A percentile compares a stretch with the other conserved stretches of the same genome.
phyloP scores from a whole-genome alignment of 1,284 basidiomycete genomes.

The Vanrija sp. region DNA sequence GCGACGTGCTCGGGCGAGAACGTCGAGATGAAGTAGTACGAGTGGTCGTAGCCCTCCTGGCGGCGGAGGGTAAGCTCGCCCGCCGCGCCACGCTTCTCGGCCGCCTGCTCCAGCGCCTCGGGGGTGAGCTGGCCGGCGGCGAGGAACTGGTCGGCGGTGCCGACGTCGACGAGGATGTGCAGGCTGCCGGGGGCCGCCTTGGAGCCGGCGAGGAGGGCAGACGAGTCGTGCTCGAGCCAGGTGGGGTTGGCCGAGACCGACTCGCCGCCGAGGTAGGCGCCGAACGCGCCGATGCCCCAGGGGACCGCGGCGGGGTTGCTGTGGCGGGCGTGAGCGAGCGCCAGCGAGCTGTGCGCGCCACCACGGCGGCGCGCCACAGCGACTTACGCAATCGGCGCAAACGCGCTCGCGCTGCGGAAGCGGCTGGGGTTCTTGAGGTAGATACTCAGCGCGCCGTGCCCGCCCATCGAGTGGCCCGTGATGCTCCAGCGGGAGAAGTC shows the following conservation, averaged over 20 bases:
- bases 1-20: conserved; percentile 58
- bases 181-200: conserved; percentile 58
- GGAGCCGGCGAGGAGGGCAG: conserved; percentile 65
- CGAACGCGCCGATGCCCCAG: conserved; percentile 92
- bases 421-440: conserved; percentile 69
- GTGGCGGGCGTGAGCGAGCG: not conserved
- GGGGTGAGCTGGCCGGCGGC: conserved; percentile 82
- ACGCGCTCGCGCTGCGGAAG: conserved; percentile 88
- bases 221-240: conserved; percentile 68
- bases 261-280: conserved; percentile 64
- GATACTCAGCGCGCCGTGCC: conserved; percentile 87
- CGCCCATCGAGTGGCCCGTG: conserved; percentile 89
- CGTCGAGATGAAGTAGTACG: conserved; percentile 77
- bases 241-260: conserved; percentile 53
- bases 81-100: conserved; percentile 53
- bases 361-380: not conserved
- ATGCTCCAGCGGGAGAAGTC: conserved; percentile 56
- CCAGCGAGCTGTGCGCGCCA: not conserved
- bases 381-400: conserved; percentile 70
- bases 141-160: conserved; percentile 81
- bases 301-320: conserved; percentile 77
- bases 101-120: conserved; percentile 77
- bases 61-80: conserved; percentile 73
- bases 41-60: conserved; percentile 88
- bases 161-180: conserved; percentile 80